Evolutionary conservation across 2,329 filamentous ascomycete genomes (phyloP), one percentile per base, ranked within the genome.

Genomic region (Aspergillus sp.): DNA sequence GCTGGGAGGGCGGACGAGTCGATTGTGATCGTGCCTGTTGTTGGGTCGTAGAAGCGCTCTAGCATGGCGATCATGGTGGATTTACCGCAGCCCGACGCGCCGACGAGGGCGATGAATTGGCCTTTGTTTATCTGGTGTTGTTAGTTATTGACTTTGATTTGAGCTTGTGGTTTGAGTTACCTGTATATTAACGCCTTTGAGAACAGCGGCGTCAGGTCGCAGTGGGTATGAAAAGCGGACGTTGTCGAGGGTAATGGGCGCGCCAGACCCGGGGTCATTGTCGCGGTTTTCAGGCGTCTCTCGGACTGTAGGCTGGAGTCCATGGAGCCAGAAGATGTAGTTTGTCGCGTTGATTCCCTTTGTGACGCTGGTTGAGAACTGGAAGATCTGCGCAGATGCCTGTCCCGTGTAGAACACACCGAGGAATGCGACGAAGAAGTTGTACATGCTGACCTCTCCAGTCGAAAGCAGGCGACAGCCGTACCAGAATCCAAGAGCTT

Each of bases 181-280:
- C 9, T 70, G 77, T 52, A 80, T 60, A 55, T 93, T 87, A 8
- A 97, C 81, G 0, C 93, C 93, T 24, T 91, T 89, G 2, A 98
- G 86, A 0, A 98, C 91, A 14, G 91, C 90, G 65, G 96, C 91
- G 65, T 96, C 91, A 0, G 91, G 90, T 1, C 95, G 86, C 0
- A 92, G 96, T 0, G 93, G 93, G 69, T 98, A 99, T 40, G 91
- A 86, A 82, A 97, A 98, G 72, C 96, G 91, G 1, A 98, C 92
- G 63, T 96, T 87, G n/a, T 90, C 86, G 79, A 99, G 43, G 15
- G 23, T 27, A 9, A 54, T 21, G 1, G 52, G 37, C 3, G 52
- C 21, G 3, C 52, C 44, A 4, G 43, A 96, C 72, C 98, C 92
- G 62, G 98, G 85, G 8, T 82, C 83, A 23, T 75, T 77, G 17